phyloP scores from a whole-genome alignment of 2,329 filamentous ascomycete genomes.

The Kalmusia sp. region DNA sequence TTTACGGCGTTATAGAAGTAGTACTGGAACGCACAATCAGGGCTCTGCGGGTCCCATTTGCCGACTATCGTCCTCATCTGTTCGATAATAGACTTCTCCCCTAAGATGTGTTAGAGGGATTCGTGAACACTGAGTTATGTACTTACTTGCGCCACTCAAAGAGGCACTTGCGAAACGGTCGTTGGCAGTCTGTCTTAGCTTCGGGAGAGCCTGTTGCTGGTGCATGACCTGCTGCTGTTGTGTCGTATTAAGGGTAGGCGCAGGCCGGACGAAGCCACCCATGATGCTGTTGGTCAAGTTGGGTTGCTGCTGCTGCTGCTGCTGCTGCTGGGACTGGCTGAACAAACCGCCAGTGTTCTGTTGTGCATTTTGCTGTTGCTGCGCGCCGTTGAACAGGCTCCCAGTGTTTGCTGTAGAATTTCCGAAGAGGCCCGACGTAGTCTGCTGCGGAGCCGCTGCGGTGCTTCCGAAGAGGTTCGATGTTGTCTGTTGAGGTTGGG shows the following conservation, averaged over 20 bases:
- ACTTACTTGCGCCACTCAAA: conserved; percentile 39
- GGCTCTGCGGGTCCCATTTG: conserved; percentile 76
- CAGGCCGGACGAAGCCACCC: conserved; percentile 40
- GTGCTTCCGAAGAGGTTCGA: conserved; percentile 30
- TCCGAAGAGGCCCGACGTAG: conserved; percentile 25
- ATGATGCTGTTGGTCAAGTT: conserved; percentile 50
- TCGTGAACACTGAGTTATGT: background rate
- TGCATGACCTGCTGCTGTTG: conserved; percentile 46
- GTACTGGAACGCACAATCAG: conserved; percentile 77
- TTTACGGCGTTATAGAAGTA: conserved; percentile 90
- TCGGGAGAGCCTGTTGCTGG: conserved; percentile 44
- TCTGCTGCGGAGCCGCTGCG: conserved; percentile 14
- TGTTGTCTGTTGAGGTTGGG: conserved; percentile 40
- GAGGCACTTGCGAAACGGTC: conserved; percentile 35
- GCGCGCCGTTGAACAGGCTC: conserved; percentile 31
- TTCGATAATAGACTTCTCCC: conserved; percentile 75
- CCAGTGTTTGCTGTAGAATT: conserved; percentile 13
- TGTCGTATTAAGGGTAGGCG: conserved; percentile 33
- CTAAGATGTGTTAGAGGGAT: conserved; percentile 45
- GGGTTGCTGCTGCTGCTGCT: conserved; percentile 49
- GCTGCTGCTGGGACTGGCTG: conserved; percentile 53
- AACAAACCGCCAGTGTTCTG: conserved; percentile 46
- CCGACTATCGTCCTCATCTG: conserved; percentile 74
- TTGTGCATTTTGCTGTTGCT: conserved; percentile 41
- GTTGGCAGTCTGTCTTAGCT: conserved; percentile 39